Evolutionary conservation across 345 rosid genomes (phyloP), one percentile per base, ranked within the genome.

Genomic region (Erodium maritimum): DNA sequence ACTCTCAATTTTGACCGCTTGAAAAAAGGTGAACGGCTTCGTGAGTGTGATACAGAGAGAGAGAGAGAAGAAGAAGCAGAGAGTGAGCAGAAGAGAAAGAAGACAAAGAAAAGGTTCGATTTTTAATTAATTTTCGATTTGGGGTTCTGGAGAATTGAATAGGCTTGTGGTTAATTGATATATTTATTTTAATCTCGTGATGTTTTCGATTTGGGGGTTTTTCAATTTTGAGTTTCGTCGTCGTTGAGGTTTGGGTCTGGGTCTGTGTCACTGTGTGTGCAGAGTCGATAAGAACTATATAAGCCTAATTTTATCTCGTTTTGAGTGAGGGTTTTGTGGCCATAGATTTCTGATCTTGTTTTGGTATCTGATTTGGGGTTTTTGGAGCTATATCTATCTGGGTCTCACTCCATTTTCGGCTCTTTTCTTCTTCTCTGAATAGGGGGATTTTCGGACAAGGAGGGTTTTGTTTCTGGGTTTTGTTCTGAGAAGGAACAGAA

Each of bases 271-370:
- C 63, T 45, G 66, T 57, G 19, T 18, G 23, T 3, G 56, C 50
- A 54, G n/a, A 21, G 37, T 11, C 34, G 66, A 59, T 55, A 60
- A 37, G 17, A 34, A 17, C 14, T 34, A 52, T 61, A 65, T 65
- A 29, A 29, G 63, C 68, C 19, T 53, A 64, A 54, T 19, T 21
- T 75, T 79, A 81, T 77, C 81, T 45, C 57, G 62, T 58, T 64
- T 19, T 52, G 59, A 46, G 18, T n/a, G 69, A 57, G 17, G 34
- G 63, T 80, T 79, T 76, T 79, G 58, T 60, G 63, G 77, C 96
- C 96, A 70, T 77, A 80, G 84, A 82, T 77, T 83, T 75, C 56
- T 82, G 55, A 83, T 86, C 88, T 20, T 29, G 61, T 66, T 10
- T 11, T 57, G 23, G 18, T 37, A 23, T 18, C 25, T 19, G 52